Evolutionary conservation across 2,329 filamentous ascomycete species (phyloP), one percentile per base, ranked within the genome.

Genomic region (Sclerotinia minor): DNA sequence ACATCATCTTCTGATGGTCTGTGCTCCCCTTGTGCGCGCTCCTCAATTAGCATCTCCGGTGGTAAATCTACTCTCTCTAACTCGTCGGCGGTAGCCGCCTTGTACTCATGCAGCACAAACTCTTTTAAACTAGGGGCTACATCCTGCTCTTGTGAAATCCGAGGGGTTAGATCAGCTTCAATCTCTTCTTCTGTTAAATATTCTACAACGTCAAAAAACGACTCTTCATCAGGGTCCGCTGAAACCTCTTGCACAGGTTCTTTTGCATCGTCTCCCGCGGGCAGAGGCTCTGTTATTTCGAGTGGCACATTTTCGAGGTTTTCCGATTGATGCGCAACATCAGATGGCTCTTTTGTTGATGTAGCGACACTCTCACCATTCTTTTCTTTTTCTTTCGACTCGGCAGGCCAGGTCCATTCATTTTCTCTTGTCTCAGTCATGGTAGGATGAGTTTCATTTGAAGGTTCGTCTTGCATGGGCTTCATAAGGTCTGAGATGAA

Each of bases 1-100:
- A 67, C 69, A 61, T 72, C 68, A 45, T 72, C 66, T 38, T 63
- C 71, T 53, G 50, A 67, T 50, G 70, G 67, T 35, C 50, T 63
- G 32, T 49, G 32, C 44, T 53, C 57, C 49, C 61, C 69, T 32
- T 32, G 38, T 58, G 47, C 29, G n/a, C 32, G 57, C 19, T 55
- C 64, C 41, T 69, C 66, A 45, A 65, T 55, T 17, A 57, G 52
- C 47, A 55, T 50, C 54, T 44, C 41, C 26, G 17, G 38, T 44
- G 24, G 21, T 21, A 57, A 21, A 26, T 67, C 50, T n/a, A 21
- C 26, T 38, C 29, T 54, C 32, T 44, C 41, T 35, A 45, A 19
- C 45, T 70, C 63, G 15, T 61, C 53, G 44, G 38, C 41, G 38
- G 55, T 55, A 24, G 35, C 49, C 17, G 53, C 54, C 32, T 41